A percentile compares a stretch with the other conserved stretches of the same genome.
phyloP scores from a whole-genome alignment of 192 early-diverging fungal genomes.

The Haplosporangium gracile region DNA sequence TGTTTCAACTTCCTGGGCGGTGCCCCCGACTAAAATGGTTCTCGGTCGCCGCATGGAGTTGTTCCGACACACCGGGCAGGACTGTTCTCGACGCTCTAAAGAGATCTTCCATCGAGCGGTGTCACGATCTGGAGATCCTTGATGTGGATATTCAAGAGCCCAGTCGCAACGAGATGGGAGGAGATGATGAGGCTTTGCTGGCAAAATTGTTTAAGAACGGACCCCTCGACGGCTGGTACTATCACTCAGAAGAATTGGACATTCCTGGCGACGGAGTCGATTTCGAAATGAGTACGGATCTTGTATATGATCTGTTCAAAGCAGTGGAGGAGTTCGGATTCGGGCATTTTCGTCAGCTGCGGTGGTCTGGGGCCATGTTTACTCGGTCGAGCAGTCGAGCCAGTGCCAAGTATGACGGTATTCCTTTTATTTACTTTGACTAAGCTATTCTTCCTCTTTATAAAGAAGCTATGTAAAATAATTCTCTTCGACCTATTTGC shows the following conservation, averaged over 20 bases:
- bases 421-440: background rate
- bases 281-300: background rate
- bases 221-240: background rate
- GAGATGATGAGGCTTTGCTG: background rate
- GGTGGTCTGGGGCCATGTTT: background rate
- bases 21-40: background rate
- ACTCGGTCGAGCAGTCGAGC: background rate
- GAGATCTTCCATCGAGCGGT: background rate
- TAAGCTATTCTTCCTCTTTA: background rate
- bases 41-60: background rate
- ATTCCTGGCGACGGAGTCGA: background rate
- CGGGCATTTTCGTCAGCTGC: background rate
- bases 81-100: background rate
- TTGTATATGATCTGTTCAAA: background rate
- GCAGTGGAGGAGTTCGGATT: background rate
- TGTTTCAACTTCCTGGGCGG: background rate
- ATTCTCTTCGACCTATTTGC: no score
- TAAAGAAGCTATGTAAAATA: no score
- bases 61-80: no score
- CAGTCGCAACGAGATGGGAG: background rate
- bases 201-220: background rate
- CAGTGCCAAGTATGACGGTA: background rate
- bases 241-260: background rate
- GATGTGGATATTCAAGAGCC: background rate
- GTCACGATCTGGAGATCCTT: background rate